These are phyloP conservation scores for Phytophthora europaea DNA, from an alignment of 352 stramenopile genomes.

Conservation along the genomic window DNA sequence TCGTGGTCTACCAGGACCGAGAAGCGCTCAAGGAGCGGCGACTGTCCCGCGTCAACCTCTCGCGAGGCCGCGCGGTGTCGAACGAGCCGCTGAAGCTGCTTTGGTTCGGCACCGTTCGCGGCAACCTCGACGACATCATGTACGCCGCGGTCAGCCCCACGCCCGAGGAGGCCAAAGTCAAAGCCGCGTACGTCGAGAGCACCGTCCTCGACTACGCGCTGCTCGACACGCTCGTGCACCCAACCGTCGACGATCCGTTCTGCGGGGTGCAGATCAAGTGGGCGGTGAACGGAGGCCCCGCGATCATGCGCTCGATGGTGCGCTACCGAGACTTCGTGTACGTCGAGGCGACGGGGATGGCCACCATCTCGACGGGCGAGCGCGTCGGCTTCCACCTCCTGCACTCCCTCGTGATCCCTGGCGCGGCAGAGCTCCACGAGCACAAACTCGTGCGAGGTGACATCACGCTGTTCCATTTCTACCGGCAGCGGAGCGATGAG, in stretches of 20 bases:
- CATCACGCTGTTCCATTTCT: conserved; percentile 64
- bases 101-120: conserved; percentile 49
- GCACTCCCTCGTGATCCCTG: conserved; percentile 42
- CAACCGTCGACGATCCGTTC: conserved; percentile 54
- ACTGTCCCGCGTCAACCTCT: conserved; percentile 29
- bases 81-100: conserved; percentile 45
- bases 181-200: conserved; percentile 43
- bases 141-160: conserved; percentile 40
- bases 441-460: conserved; percentile 60
- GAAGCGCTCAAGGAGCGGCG: conserved; percentile 31
- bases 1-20: conserved; percentile 52
- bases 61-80: conserved; percentile 2
- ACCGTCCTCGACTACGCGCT: conserved; percentile 59
- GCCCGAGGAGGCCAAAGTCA: conserved; percentile 39
- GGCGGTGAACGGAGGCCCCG: conserved; percentile 58
- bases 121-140: conserved; percentile 58
- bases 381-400: conserved; percentile 52
- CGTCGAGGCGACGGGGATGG: conserved; percentile 61
- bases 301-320: conserved; percentile 56
- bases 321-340: conserved; percentile 68
- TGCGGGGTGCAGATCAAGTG: conserved; percentile 57
- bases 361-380: conserved; percentile 47
- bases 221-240: conserved; percentile 46
- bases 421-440: conserved; percentile 40
- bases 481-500: conserved; percentile 46